These are phyloP conservation scores for Populus deltoides DNA, from an alignment of 345 rosid genomes.

Conservation along the genomic window DNA sequence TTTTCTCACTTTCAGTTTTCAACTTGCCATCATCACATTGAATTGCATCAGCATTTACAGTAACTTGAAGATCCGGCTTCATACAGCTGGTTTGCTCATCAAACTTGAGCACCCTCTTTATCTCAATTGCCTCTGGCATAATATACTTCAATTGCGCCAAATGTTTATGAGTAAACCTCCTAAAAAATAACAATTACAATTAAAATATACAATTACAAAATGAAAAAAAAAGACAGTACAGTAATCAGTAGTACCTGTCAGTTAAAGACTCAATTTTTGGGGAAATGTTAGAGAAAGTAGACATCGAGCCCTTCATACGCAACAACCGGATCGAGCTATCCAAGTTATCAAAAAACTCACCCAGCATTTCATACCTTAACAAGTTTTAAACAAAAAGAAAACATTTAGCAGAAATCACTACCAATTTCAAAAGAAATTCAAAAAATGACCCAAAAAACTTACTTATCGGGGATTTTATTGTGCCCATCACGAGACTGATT, in stretches of 20 bases:
- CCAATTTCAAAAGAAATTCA: background rate
- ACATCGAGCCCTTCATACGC: conserved; percentile 50
- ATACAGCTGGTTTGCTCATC: conserved; percentile 70
- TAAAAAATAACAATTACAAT: conserved; percentile 9
- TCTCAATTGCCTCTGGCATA: conserved; percentile 73
- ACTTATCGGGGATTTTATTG: conserved; percentile 25
- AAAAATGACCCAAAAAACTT: background rate
- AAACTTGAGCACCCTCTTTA: conserved; percentile 47
- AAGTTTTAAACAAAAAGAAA: conserved; percentile 1
- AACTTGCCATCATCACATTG: conserved; percentile 30
- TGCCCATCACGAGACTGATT: background rate
- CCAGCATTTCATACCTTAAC: conserved; percentile 59
- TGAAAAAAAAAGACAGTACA: background rate
- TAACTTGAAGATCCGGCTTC: conserved; percentile 78
- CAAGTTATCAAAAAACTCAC: conserved; percentile 61
- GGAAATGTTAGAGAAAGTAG: conserved; percentile 52
- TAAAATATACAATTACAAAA: background rate
- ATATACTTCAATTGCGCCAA: conserved; percentile 74
- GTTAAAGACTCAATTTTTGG: conserved; percentile 61
- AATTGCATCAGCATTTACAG: conserved; percentile 49
- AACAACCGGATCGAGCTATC: conserved; percentile 53
- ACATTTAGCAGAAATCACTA: background rate
- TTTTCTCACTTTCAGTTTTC: conserved; percentile 41
- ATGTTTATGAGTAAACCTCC: conserved; percentile 74
- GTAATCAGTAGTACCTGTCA: conserved; percentile 47